These are phyloP conservation scores for Yarrowia keelungensis DNA, from an alignment of 805 yeast species.

Conservation along the genomic window DNA sequence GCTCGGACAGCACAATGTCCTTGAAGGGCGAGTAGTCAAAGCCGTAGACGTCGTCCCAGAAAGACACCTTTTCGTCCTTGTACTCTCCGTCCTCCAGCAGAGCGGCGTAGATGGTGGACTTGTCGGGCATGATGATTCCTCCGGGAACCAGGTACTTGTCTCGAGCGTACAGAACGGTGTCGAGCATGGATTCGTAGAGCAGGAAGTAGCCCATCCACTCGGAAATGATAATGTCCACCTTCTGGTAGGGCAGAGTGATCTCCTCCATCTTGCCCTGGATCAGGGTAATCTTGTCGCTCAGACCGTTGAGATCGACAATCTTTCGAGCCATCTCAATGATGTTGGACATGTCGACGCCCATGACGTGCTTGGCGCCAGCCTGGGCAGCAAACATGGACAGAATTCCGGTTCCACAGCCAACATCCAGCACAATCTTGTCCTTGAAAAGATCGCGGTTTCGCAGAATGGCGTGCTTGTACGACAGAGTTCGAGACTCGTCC, in stretches of 20 bases:
- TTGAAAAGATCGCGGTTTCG: conserved; percentile 88
- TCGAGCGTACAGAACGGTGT: conserved; percentile 92
- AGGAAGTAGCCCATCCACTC: conserved; percentile 99
- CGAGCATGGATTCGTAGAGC: conserved; percentile 96
- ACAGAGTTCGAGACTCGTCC: conserved; percentile 88
- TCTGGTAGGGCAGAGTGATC: conserved; percentile 76
- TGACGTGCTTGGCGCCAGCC: conserved; percentile 98
- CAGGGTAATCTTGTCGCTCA: conserved; percentile 82
- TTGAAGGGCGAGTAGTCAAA: conserved; percentile 94
- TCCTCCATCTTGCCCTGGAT: conserved; percentile 95
- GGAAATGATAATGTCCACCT: conserved; percentile 92
- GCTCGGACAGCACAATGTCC: conserved; percentile 86
- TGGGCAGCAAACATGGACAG: conserved; percentile 96
- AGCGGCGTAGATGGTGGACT: conserved; percentile 86
- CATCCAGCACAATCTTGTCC: conserved; percentile 93
- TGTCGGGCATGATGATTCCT: conserved; percentile 94
- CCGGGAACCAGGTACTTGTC: conserved; percentile 80
- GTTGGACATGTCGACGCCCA: conserved; percentile 96
- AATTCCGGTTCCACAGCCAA: conserved; percentile 99
- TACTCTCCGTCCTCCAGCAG: conserved; percentile 93
- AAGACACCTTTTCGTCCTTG: conserved; percentile 87
- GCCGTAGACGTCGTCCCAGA: conserved; percentile 97
- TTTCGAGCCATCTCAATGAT: conserved; percentile 96
- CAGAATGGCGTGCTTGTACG: conserved; percentile 90
- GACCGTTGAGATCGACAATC: conserved; percentile 83